A percentile compares a stretch with the other conserved stretches of the same genome.
These are phyloP conservation scores for Cyphellophora europaea DNA, from an alignment of 2,329 filamentous ascomycete species.

Conservation along the genomic window DNA sequence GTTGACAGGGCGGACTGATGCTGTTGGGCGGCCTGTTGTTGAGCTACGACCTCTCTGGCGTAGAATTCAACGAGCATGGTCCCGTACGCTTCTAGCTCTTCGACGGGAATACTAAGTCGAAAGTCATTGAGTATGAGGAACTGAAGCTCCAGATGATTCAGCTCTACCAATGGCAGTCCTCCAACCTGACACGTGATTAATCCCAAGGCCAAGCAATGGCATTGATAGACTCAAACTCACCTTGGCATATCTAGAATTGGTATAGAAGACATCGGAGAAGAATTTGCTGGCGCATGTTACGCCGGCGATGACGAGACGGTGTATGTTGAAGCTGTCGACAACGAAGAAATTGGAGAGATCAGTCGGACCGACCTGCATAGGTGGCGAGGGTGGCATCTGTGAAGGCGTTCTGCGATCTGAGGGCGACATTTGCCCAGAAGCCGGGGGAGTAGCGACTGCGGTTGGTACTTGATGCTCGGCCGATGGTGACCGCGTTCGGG, in stretches of 20 bases:
- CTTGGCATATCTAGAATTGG: conserved; percentile 98
- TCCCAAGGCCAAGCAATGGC: not conserved
- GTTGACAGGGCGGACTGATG: conserved; percentile 6
- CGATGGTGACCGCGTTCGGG: not conserved
- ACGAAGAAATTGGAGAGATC: conserved; percentile 65
- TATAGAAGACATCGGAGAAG: conserved; percentile 98
- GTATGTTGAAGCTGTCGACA: conserved; percentile 98
- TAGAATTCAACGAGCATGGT: conserved; percentile 99
- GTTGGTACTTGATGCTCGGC: not conserved
- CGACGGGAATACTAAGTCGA: conserved; percentile 80
- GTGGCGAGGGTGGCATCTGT: conserved; percentile 1
- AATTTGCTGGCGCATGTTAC: conserved; percentile 99
- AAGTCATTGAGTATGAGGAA: conserved; percentile 96
- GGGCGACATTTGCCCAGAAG: conserved; percentile 2
- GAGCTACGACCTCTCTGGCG: conserved; percentile 73
- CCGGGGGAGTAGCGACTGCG: conserved; percentile 2
- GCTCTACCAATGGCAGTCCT: conserved; percentile 78
- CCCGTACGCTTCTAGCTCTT: conserved; percentile 92
- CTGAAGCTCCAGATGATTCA: conserved; percentile 93
- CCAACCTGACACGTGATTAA: conserved; percentile 64
- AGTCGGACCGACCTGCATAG: conserved; percentile 1
- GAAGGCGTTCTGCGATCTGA: conserved; percentile 1
- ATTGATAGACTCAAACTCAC: conserved; percentile 40
- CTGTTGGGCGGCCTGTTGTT: conserved; percentile 34
- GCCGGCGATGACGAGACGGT: conserved; percentile 88